These are phyloP conservation scores for Saturnispora diversa DNA, from an alignment of 805 yeast species.

Conservation along the genomic window DNA sequence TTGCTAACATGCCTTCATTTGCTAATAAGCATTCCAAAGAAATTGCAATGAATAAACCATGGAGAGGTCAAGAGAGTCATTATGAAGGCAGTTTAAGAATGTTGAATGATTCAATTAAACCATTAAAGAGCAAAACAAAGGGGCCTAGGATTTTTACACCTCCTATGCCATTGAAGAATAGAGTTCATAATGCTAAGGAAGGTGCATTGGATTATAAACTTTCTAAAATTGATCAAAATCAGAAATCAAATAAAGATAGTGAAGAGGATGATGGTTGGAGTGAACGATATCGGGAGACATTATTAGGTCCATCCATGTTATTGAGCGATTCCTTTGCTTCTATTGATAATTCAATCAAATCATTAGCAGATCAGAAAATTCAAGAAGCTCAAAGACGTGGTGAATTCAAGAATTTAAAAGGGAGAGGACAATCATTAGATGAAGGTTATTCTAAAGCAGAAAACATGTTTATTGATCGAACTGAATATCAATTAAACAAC, in stretches of 20 bases:
- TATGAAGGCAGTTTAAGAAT: slow-evolving; percentile 44
- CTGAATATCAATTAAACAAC: slow-evolving; percentile 72
- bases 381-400: slow-evolving; percentile 70
- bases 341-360: slow-evolving; percentile 45
- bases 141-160: slow-evolving; percentile 8
- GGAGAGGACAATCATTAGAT: slow-evolving; percentile 54
- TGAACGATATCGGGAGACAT: slow-evolving; percentile 54
- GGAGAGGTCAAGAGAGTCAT: slow-evolving; percentile 49
- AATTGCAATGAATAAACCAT: slow-evolving; percentile 43
- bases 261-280: slow-evolving; percentile 42
- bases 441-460: slow-evolving; percentile 30
- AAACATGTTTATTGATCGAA: slow-evolving; percentile 54
- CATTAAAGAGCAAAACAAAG: slow-evolving; percentile 16
- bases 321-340: slow-evolving; percentile 35
- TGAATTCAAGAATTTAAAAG: slow-evolving; percentile 48
- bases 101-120: slow-evolving; percentile 46
- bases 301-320: slow-evolving; percentile 49
- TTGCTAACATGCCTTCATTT: slow-evolving; percentile 35
- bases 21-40: slow-evolving; percentile 40
- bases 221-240: slow-evolving; percentile 31
- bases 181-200: slow-evolving; percentile 57
- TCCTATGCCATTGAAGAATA: slow-evolving; percentile 22
- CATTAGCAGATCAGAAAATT: slow-evolving; percentile 68
- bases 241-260: slow-evolving; percentile 16
- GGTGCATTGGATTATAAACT: slow-evolving; percentile 55